Evolutionary conservation across 257 asterid species (phyloP).

Genomic region (Rehmannia glutinosa): DNA sequence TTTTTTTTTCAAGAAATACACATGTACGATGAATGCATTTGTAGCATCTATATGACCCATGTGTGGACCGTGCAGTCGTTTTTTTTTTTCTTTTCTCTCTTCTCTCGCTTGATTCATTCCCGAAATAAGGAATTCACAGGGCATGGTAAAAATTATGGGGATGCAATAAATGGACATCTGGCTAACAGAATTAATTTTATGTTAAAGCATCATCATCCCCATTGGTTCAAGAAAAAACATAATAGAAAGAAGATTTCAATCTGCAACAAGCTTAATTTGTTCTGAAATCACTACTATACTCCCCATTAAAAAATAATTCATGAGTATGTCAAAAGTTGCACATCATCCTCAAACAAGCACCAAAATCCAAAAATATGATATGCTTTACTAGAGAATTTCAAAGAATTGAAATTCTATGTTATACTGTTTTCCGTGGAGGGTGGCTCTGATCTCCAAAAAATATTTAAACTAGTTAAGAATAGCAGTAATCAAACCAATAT

Average conservation of each 20-base stretch:
- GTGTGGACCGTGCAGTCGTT: no score
- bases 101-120: no score
- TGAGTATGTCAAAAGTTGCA: background rate
- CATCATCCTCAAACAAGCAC: conserved; percentile 12
- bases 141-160: no score
- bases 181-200: background rate
- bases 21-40: no score
- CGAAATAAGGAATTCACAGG: no score
- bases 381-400: conserved; percentile 20
- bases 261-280: background rate
- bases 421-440: conserved; percentile 12
- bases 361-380: conserved; percentile 7
- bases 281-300: background rate
- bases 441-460: background rate
- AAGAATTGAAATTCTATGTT: conserved; percentile 24
- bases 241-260: background rate
- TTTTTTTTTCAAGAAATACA: no score
- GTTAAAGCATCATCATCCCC: background rate
- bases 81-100: no score
- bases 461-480: conserved; percentile 1
- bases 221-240: background rate
- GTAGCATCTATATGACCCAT: no score
- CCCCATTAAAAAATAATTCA: background rate
- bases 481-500: conserved; percentile 6
- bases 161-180: no score